These are phyloP conservation scores for Kurtzmaniella quercitrusa DNA, from an alignment of 1,139 yeast species.

Conservation along the genomic window DNA sequence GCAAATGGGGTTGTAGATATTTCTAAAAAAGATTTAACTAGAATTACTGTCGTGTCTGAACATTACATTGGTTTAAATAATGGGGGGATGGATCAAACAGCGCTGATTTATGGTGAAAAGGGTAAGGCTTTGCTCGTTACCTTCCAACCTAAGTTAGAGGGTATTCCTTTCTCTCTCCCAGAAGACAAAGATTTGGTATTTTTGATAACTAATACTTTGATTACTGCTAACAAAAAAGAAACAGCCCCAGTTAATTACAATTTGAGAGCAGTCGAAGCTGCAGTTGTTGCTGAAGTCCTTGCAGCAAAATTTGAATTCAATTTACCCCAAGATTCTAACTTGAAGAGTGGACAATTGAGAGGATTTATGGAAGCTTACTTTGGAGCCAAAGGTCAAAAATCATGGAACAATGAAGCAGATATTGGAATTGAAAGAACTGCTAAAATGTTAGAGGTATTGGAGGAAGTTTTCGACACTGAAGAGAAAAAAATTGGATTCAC, in stretches of 20 bases:
- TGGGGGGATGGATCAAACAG: slow-evolving; percentile 80
- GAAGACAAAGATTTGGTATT: slow-evolving; percentile 43
- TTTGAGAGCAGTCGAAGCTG: slow-evolving; percentile 66
- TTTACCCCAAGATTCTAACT: slow-evolving; percentile 50
- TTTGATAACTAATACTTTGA: slow-evolving; percentile 61
- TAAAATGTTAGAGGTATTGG: slow-evolving; percentile 40
- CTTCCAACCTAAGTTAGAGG: slow-evolving; percentile 57
- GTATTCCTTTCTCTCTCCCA: slow-evolving; percentile 56
- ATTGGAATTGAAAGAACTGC: slow-evolving; percentile 38
- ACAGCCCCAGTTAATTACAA: slow-evolving; percentile 70
- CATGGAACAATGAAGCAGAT: slow-evolving; percentile 46
- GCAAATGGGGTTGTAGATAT: slow-evolving; percentile 47
- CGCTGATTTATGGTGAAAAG: slow-evolving; percentile 63
- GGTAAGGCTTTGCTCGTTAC: slow-evolving; percentile 59
- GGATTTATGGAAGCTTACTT: slow-evolving; percentile 58
- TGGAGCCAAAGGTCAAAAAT: slow-evolving; percentile 23
- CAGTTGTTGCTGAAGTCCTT: slow-evolving; percentile 56
- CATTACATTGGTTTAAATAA: slow-evolving; percentile 72
- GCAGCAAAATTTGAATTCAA: slow-evolving; percentile 44
- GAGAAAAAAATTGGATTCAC: slow-evolving; percentile 45
- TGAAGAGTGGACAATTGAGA: slow-evolving; percentile 59
- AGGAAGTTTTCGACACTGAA: slow-evolving; percentile 26
- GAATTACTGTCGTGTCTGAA: slow-evolving; percentile 64
- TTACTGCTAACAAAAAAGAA: slow-evolving; percentile 61
- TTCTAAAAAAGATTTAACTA: slow-evolving; percentile 51